A percentile compares a stretch with the other conserved stretches of the same genome.
Conservation (phyloP, 257 asterid species). For the Plectranthus barbatus region DNA sequence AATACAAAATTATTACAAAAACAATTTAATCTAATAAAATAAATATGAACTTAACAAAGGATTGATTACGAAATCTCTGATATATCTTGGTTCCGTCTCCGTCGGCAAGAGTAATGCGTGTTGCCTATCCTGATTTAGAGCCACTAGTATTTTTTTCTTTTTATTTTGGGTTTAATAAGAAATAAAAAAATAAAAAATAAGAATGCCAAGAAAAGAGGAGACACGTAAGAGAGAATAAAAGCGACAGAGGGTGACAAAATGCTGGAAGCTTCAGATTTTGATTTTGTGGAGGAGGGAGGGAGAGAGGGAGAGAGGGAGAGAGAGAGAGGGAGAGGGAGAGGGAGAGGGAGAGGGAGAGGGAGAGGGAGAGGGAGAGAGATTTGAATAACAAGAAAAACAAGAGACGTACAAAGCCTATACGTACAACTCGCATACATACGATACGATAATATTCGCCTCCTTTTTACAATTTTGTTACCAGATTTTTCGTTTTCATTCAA, state of each 20-base stretch:
- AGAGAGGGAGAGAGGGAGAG: too few species aligned
- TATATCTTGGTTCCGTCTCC: background rate
- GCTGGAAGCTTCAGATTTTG: slow-evolving; percentile 21
- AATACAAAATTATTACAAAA: too few species aligned
- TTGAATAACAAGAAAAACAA: background rate
- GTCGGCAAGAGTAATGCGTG: slow-evolving; percentile 1
- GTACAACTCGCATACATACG: background rate
- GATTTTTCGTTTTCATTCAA: slow-evolving; percentile 31
- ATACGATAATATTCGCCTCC: background rate
- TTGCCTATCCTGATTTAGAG: too few species aligned
- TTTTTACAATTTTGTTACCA: background rate
- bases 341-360: slow-evolving; percentile 29
- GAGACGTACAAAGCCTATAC: background rate
- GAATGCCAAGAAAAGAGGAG: background rate
- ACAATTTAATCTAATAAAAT: too few species aligned
- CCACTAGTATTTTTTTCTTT: background rate
- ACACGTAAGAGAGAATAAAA: slow-evolving; percentile 26
- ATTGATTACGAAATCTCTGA: too few species aligned
- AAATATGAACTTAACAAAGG: too few species aligned
- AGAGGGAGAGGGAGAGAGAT: background rate
- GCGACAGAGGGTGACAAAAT: slow-evolving; percentile 14
- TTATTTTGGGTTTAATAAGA: background rate
- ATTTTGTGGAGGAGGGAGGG: too few species aligned
- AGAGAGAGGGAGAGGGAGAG: too few species aligned
- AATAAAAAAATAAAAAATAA: background rate